A percentile compares a stretch with the other conserved stretches of the same genome.
Evolutionary conservation across 164 flowering plant genomes (phyloP).

Genomic region (Stephania japonica): DNA sequence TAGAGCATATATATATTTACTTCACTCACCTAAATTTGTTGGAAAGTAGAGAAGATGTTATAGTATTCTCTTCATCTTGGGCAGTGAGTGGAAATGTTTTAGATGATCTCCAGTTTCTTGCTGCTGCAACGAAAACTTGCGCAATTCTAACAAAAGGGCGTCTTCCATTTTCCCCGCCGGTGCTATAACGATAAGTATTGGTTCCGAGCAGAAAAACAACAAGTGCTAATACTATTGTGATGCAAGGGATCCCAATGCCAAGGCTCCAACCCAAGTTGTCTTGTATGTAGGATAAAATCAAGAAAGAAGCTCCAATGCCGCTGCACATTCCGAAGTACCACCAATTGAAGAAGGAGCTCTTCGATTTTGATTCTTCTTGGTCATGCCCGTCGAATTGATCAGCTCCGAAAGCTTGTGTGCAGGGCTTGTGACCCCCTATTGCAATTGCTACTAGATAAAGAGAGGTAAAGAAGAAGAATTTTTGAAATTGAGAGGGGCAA

Average conservation of each 20-base stretch:
- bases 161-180: constrained; percentile 1
- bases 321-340: constrained; percentile 14
- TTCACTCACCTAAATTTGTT: constrained; percentile 8
- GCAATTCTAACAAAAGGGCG: constrained; percentile 5
- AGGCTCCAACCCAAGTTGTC: constrained; percentile 18
- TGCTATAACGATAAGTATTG: constrained; percentile 14
- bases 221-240: constrained; percentile 12
- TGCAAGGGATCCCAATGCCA: constrained; percentile 15
- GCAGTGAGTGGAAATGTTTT: neutral
- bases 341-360: constrained; percentile 23
- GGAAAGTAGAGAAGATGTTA: neutral
- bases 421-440: constrained; percentile 18
- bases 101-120: constrained; percentile 6
- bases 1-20: neutral
- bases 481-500: constrained; percentile 8
- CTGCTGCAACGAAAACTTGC: constrained; percentile 5
- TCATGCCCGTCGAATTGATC: constrained; percentile 15
- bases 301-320: neutral
- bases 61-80: neutral
- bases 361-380: constrained; percentile 6
- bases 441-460: constrained; percentile 21
- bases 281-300: constrained; percentile 11
- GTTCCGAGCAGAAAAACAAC: constrained; percentile 14
- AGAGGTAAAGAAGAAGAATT: constrained; percentile 19
- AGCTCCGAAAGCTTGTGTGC: constrained; percentile 20